A percentile compares a stretch with the other conserved stretches of the same genome.
Evolutionary conservation across 2,329 filamentous ascomycete genomes (phyloP).

Genomic region (Daldinia sp.): DNA sequence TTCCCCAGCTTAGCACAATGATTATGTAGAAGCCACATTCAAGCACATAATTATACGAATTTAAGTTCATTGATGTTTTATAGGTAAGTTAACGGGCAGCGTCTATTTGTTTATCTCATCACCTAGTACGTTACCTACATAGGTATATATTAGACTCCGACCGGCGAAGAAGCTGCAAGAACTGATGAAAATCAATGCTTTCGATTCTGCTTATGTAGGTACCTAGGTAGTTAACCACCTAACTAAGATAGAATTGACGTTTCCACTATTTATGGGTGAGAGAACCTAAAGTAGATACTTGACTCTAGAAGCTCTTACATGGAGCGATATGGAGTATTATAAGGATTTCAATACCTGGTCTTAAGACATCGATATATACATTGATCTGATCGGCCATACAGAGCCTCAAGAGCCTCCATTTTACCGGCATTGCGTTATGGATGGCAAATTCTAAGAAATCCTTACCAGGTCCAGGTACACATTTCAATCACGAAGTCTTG

Average conservation of each 20-base stretch:
- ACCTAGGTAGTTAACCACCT: background rate
- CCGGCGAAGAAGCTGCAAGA: background rate
- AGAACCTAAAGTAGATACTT: background rate
- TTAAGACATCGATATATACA: constrained; percentile 10
- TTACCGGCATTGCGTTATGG: background rate
- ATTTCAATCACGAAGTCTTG: constrained; percentile 20
- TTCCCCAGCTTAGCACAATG: constrained; percentile 10
- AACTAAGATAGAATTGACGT: background rate
- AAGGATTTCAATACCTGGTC: background rate
- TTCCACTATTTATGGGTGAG: background rate
- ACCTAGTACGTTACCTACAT: background rate
- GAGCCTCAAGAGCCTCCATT: constrained; percentile 21
- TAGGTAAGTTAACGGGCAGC: background rate
- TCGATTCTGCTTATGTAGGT: background rate
- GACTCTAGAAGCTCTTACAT: background rate
- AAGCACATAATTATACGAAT: constrained; percentile 3
- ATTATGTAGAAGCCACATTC: constrained; percentile 22
- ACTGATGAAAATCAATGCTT: background rate
- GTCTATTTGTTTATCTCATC: background rate
- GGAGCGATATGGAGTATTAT: background rate
- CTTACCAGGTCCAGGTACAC: constrained; percentile 23
- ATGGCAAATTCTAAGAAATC: constrained; percentile 20
- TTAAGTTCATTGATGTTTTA: background rate
- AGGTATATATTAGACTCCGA: background rate
- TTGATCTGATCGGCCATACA: constrained; percentile 8